A percentile compares a stretch with the other conserved stretches of the same genome.
These are phyloP conservation scores for Trichoderma sp. DNA, from an alignment of 2,329 filamentous ascomycete species.

Conservation along the genomic window DNA sequence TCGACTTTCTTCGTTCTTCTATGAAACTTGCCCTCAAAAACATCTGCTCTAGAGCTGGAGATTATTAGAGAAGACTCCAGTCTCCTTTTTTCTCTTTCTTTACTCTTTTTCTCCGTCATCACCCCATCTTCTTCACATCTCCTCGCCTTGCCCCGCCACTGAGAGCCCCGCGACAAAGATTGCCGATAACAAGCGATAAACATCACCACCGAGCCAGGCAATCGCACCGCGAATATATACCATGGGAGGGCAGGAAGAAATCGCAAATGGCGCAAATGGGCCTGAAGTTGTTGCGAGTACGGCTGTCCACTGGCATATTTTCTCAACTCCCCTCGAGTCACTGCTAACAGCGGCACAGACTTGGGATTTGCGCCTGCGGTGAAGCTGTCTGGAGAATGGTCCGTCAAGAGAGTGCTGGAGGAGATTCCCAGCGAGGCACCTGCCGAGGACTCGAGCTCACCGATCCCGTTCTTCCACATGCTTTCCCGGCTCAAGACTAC, in stretches of 20 bases:
- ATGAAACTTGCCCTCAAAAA: background rate
- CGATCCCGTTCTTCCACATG: conserved; percentile 90
- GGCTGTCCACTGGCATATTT: background rate
- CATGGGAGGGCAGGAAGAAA: conserved; percentile 17
- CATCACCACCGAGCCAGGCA: background rate
- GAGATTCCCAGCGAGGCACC: conserved; percentile 60
- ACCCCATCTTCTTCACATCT: background rate
- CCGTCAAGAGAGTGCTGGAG: conserved; percentile 63
- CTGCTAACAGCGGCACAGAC: conserved; percentile 18
- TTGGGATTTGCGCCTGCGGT: conserved; percentile 42
- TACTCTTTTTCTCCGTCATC: too few species aligned
- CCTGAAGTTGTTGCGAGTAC: conserved; percentile 34
- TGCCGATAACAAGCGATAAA: conserved; percentile 21
- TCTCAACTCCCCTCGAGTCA: background rate
- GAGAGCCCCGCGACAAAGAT: conserved; percentile 18
- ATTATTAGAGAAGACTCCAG: background rate
- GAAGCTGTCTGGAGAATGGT: conserved; percentile 53
- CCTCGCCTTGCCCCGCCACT: background rate
- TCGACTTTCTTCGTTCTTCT: background rate
- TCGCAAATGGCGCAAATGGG: background rate
- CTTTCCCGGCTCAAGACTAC: conserved; percentile 94
- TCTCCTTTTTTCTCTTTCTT: background rate
- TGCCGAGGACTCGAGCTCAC: conserved; percentile 65
- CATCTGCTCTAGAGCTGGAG: background rate
- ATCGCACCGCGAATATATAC: background rate